phyloP scores from a whole-genome alignment of 2,329 filamentous ascomycete species.

The Rhynchosporium secalis region DNA sequence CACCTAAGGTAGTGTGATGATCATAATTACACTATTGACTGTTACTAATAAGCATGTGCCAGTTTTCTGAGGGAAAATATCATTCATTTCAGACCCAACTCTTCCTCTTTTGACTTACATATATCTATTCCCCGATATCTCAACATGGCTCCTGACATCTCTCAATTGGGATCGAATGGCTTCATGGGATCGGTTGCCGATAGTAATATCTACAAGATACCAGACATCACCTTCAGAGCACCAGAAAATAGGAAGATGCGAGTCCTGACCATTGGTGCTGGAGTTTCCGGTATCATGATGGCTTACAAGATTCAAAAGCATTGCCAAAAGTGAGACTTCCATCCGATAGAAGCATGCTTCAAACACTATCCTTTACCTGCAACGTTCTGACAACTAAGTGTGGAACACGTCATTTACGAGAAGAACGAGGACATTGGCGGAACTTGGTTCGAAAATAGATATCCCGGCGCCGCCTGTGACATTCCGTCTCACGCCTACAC shows the following conservation, averaged over 20 bases:
- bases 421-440: slow-evolving; percentile 47
- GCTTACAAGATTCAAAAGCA: slow-evolving; percentile 49
- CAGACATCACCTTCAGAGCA: slow-evolving; percentile 34
- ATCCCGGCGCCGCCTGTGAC: slow-evolving; percentile 42
- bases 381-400: slow-evolving; percentile 36
- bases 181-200: neutral
- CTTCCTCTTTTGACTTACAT: neutral
- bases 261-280: slow-evolving; percentile 50
- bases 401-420: slow-evolving; percentile 51
- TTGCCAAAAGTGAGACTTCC: slow-evolving; percentile 33
- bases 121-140: neutral
- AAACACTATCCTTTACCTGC: neutral
- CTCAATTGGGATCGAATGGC: slow-evolving; percentile 16
- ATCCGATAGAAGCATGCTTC: neutral
- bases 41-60: neutral
- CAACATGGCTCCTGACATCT: slow-evolving; percentile 29
- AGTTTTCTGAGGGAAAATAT: neutral
- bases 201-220: slow-evolving; percentile 19
- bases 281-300: slow-evolving; percentile 48
- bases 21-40: too few species aligned
- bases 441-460: slow-evolving; percentile 44
- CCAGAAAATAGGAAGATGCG: slow-evolving; percentile 46
- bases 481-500: slow-evolving; percentile 35
- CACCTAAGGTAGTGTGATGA: too few species aligned
- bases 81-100: neutral